phyloP scores from a whole-genome alignment of 768 basidiomycete species.

The Lactarius sanguifluus region DNA sequence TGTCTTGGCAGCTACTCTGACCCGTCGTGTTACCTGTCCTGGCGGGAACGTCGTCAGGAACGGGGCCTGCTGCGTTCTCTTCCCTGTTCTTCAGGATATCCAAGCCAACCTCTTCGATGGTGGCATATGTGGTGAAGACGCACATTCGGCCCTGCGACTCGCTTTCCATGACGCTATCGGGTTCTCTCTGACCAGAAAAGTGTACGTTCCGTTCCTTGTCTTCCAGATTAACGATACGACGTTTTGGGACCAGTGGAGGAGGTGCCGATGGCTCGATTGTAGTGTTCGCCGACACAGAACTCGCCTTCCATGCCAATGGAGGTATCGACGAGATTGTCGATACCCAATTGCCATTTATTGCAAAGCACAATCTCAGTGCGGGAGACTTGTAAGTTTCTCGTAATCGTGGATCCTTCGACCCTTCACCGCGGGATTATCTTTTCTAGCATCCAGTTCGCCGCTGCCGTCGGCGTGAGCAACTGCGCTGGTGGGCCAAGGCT shows the following conservation, averaged over 20 bases:
- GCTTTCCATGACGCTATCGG: conserved; percentile 35
- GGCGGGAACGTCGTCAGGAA: not conserved
- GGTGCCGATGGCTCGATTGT: conserved; percentile 34
- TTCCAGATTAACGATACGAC: not conserved
- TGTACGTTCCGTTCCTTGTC: not conserved
- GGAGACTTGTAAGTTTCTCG: conserved; percentile 47
- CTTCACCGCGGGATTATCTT: not conserved
- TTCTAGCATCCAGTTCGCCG: conserved; percentile 38
- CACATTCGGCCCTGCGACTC: conserved; percentile 34
- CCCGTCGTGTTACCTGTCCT: not conserved
- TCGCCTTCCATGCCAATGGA: conserved; percentile 25
- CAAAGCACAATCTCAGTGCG: conserved; percentile 39
- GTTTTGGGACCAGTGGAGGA: conserved; percentile 26
- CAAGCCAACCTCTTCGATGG: conserved; percentile 34
- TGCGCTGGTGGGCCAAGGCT: conserved; percentile 38
- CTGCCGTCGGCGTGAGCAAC: conserved; percentile 37
- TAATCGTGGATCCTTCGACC: not conserved
- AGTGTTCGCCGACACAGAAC: conserved; percentile 14
- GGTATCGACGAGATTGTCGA: conserved; percentile 30
- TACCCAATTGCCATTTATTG: conserved; percentile 38
- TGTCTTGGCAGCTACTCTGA: not conserved
- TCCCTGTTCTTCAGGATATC: conserved; percentile 33
- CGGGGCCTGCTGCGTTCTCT: not conserved
- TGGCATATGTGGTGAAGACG: conserved; percentile 37
- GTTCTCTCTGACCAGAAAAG: not conserved